Evolutionary conservation across 345 rosid genomes (phyloP).

Genomic region (Citrus sp.): DNA sequence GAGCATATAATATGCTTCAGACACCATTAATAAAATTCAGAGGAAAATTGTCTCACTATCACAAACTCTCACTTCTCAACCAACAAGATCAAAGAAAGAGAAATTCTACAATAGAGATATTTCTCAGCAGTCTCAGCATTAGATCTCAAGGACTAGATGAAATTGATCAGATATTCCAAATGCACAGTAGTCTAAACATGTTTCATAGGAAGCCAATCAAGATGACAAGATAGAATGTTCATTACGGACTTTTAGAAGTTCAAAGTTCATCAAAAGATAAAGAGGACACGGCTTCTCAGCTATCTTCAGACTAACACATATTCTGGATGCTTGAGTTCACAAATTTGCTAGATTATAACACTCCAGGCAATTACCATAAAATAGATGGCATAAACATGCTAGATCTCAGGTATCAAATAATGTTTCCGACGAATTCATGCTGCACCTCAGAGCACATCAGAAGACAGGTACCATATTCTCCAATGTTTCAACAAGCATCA

Average conservation of each 20-base stretch:
- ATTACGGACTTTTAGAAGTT: neutral
- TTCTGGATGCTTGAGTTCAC: neutral
- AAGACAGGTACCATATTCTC: conserved; percentile 21
- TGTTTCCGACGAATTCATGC: neutral
- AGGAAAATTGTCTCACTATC: neutral
- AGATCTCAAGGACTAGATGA: neutral
- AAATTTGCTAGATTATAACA: conserved; percentile 1
- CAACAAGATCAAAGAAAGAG: neutral
- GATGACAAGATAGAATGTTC: neutral
- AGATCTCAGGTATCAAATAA: neutral
- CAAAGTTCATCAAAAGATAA: neutral
- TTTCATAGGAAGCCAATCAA: neutral
- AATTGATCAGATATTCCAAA: neutral
- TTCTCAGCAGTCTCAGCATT: neutral
- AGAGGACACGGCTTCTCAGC: neutral
- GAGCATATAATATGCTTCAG: neutral
- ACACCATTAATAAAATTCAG: neutral
- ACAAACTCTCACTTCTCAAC: conserved; percentile 4
- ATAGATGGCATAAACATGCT: neutral
- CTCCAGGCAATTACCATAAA: conserved; percentile 1
- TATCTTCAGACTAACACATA: neutral
- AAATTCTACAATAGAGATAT: neutral
- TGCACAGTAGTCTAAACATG: neutral
- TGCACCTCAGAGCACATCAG: conserved; percentile 17
- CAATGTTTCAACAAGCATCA: conserved; percentile 29